phyloP scores from a whole-genome alignment of 208 protist genomes.

The Acanthamoeba triangularis region DNA sequence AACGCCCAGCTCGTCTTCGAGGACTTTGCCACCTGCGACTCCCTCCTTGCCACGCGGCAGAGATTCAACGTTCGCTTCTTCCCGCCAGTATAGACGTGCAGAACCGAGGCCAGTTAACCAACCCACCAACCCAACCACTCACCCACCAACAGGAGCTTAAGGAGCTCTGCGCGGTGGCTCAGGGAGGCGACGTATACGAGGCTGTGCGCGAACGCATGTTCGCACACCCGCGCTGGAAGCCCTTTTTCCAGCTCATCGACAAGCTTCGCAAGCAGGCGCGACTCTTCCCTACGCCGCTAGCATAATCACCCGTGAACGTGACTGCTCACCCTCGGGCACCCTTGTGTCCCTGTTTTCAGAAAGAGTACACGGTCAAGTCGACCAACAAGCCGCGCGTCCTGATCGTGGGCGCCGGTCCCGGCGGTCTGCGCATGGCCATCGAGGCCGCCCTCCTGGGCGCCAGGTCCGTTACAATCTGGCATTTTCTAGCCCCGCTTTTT shows the following conservation, averaged over 20 bases:
- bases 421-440: constrained; percentile 50
- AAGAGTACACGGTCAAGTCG: neutral
- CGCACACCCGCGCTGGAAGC: constrained; percentile 33
- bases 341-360: neutral
- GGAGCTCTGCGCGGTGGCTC: neutral
- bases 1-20: neutral
- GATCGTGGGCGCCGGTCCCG: constrained; percentile 34
- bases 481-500: no score
- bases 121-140: neutral
- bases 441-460: constrained; percentile 19
- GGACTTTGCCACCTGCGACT: constrained; percentile 17
- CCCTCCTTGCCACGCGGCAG: constrained; percentile 19
- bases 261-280: constrained; percentile 13
- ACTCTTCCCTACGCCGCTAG: no score
- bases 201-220: neutral
- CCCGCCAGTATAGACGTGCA: neutral
- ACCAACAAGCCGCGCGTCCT: constrained; percentile 9
- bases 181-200: neutral
- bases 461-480: no score
- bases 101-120: neutral
- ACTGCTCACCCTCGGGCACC: no score
- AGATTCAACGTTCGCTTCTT: neutral
- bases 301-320: no score
- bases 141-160: neutral
- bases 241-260: constrained; percentile 30